Evolutionary conservation across 2,329 filamentous ascomycete genomes (phyloP).

Genomic region (Xylaria hypoxylon): DNA sequence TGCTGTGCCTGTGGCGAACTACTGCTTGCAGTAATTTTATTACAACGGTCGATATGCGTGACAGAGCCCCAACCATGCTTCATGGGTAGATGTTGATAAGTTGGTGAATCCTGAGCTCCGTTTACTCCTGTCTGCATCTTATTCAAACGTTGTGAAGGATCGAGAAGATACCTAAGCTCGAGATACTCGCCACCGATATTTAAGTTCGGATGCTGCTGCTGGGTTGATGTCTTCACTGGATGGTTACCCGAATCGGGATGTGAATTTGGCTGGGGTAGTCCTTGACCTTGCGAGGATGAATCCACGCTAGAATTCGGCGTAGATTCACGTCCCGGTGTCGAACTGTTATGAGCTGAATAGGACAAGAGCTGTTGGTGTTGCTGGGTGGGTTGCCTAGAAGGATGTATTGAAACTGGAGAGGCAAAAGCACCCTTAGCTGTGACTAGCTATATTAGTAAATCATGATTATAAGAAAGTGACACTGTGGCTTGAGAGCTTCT

Average conservation of each 20-base stretch:
- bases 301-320: slow-evolving; percentile 53
- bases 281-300: slow-evolving; percentile 48
- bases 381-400: slow-evolving; percentile 41
- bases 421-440: slow-evolving; percentile 50
- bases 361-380: slow-evolving; percentile 46
- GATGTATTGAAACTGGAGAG: slow-evolving; percentile 44
- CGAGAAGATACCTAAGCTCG: slow-evolving; percentile 79
- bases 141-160: slow-evolving; percentile 66
- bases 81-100: slow-evolving; percentile 61
- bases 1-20: slow-evolving; percentile 17
- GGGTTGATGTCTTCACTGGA: slow-evolving; percentile 54
- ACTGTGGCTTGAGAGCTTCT: not conserved
- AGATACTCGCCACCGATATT: slow-evolving; percentile 73
- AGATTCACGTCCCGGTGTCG: slow-evolving; percentile 55
- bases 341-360: slow-evolving; percentile 51
- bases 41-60: slow-evolving; percentile 20
- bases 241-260: slow-evolving; percentile 46
- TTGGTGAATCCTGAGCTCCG: slow-evolving; percentile 59
- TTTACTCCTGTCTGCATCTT: slow-evolving; percentile 64
- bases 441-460: slow-evolving; percentile 32
- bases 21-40: slow-evolving; percentile 20
- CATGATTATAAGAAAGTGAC: not conserved
- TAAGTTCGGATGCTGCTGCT: slow-evolving; percentile 66
- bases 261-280: slow-evolving; percentile 42
- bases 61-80: slow-evolving; percentile 62